Evolutionary conservation across 225 moss, liverwort and hornwort species (phyloP), one percentile per base, ranked within the genome.

Genomic region (Marchantia polymorpha): DNA sequence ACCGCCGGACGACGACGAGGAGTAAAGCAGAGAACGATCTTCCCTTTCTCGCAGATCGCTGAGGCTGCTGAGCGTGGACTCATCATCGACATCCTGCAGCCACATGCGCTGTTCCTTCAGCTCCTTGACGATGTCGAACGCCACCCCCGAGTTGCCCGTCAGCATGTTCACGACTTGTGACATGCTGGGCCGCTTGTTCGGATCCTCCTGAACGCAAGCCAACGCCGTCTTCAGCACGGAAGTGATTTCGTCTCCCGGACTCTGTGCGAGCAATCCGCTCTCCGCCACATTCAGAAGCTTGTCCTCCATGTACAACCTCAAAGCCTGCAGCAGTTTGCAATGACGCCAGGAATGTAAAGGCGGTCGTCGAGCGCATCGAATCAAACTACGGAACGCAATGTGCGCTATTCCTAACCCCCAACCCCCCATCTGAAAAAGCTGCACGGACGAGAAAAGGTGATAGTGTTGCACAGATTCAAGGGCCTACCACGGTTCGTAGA

Each of bases 121-220:
- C 66, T 78, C 78, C 7, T 12, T 78, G 50, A 78, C 66, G 16
- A 78, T 78, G 65, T 78, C 78, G 23, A 52, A 13, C 8, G 66
- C 78, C 7, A 78, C 65, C 74, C 29, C 26, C 10, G 78, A 23
- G 23, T 69, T 60, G 27, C 80, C 80, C 59, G 59, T 61, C 29
- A 85, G 78, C 85, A 82, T 82, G 53, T 22, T 39, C 23, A 85
- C 81, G n/a, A 79, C 82, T 52, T 79, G 59, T 12, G 82, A 75
- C 85, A 85, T 85, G 10, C 51, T 63, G 25, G 85, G 85, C n/a
- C 81, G 73, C 12, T 68, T 79, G 48, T 39, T 39, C 10, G 72
- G 79, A 15, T 79, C 68, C 4, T 70, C 64, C 1, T 76, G 78
- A 4, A 85, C 31, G 16, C 85, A 85, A 30, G 49, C 63, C n/a